phyloP scores from a whole-genome alignment of 1,284 basidiomycete species.

The Puccinia hordei region DNA sequence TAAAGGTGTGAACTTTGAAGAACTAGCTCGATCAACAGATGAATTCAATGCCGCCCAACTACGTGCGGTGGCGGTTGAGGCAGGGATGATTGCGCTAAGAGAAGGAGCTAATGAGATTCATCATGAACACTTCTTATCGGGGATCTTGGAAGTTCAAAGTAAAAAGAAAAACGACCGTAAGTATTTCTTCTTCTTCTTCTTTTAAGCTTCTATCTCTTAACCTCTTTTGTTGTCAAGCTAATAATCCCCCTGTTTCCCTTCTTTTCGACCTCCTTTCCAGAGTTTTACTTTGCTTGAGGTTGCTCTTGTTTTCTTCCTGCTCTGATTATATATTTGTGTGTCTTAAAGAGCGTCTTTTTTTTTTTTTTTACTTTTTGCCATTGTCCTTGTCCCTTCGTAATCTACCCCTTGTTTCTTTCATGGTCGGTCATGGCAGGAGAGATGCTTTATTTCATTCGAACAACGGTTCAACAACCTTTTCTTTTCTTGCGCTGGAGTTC shows the following conservation, averaged over 20 bases:
- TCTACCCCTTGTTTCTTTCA: not conserved
- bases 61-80: conserved; percentile 93
- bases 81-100: conserved; percentile 94
- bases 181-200: not conserved
- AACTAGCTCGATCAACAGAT: conserved; percentile 73
- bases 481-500: too few relatives aligned
- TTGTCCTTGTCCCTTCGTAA: not conserved
- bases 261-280: not conserved
- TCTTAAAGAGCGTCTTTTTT: not conserved
- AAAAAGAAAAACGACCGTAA: conserved; percentile 47
- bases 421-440: not conserved
- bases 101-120: conserved; percentile 87
- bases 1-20: conserved; percentile 73
- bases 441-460: not conserved
- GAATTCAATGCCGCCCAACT: conserved; percentile 71
- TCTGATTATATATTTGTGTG: not conserved
- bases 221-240: not conserved
- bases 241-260: not conserved
- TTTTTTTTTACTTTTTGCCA: not conserved
- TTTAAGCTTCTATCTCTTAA: not conserved
- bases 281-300: conserved; percentile 32
- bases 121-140: conserved; percentile 82
- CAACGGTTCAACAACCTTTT: not conserved
- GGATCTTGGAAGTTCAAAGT: conserved; percentile 42
- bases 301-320: not conserved